Base-by-base conservation (phyloP, 2,329 filamentous ascomycete genomes). In the Neurospora crassa region DNA sequence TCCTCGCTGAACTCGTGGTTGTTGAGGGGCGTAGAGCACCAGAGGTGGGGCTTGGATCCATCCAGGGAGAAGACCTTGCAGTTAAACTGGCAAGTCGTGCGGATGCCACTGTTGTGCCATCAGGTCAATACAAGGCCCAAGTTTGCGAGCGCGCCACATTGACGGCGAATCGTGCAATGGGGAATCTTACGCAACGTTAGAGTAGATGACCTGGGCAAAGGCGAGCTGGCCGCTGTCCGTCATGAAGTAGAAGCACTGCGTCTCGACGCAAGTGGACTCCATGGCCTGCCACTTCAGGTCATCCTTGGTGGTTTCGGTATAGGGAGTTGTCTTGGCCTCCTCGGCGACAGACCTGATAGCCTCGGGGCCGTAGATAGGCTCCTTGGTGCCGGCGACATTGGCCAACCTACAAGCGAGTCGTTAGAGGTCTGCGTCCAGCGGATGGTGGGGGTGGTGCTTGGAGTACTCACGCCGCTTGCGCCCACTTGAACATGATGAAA, bases 181-280 rank as follows among this genome's bases (percentile, higher is more conserved):
- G 70, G 47, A 71, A 40, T 76, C 91, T 82, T 90, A 97, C 94
- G 89, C 91, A 80, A 99, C 92, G 83, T 97, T 97, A 85, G 92
- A 98, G 86, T 98, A 97, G 81, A 99, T 97, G 82, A 98, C 87
- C 86, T 99, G 96, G 73, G 89, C 89, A 81, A 97, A 88, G 70
- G 87, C 92, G 74, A 94, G 81, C 74, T 90, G 86, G 69, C 96
- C 96, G 72, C 85, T 89, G 74, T 97, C 92, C 71, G 91, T 86
- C 82, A 90, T 90, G 78, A 97, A 83, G 84, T 99, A 99, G 84
- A 97, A 99, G 74, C 88, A 94, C 84, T 97, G 92, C 40, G 93
- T 97, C 86, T 99, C 96, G 76, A 98, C 96, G 78, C 88, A 92
- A 74, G 96, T 98, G 78, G 90, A 91, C 76, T 93, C 91, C 84